A percentile compares a stretch with the other conserved stretches of the same genome.
phyloP scores from a whole-genome alignment of 768 basidiomycete species.

The Tubosaeta brunneosetosa region DNA sequence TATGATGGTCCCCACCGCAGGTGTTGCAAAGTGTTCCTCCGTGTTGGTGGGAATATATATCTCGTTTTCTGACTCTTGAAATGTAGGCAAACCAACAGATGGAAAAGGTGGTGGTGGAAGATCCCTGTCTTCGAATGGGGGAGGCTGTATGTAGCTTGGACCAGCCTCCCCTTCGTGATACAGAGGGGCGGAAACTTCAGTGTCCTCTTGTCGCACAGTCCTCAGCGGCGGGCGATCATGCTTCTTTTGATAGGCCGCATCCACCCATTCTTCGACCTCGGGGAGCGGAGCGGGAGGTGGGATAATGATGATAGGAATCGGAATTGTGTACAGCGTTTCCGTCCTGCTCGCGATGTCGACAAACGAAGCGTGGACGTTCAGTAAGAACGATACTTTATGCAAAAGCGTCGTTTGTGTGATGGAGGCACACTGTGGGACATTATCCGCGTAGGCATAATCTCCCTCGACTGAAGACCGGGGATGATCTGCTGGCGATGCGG shows the following conservation, averaged over 20 bases:
- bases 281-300: slow-evolving; percentile 77
- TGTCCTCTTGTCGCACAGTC: slow-evolving; percentile 67
- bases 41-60: slow-evolving; percentile 52
- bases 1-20: slow-evolving; percentile 35
- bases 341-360: slow-evolving; percentile 64
- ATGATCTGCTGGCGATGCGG: slow-evolving; percentile 46
- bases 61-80: slow-evolving; percentile 76
- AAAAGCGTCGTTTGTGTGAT: slow-evolving; percentile 80
- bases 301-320: slow-evolving; percentile 67
- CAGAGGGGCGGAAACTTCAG: slow-evolving; percentile 53
- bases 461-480: slow-evolving; percentile 39
- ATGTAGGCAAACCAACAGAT: slow-evolving; percentile 60
- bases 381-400: slow-evolving; percentile 74
- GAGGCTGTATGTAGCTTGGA: slow-evolving; percentile 66
- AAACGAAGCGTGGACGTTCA: slow-evolving; percentile 74
- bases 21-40: slow-evolving; percentile 37
- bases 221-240: slow-evolving; percentile 74
- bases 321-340: slow-evolving; percentile 59
- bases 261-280: slow-evolving; percentile 66
- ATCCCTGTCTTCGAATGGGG: slow-evolving; percentile 82
- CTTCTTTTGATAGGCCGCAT: slow-evolving; percentile 80
- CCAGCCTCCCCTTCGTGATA: slow-evolving; percentile 73
- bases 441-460: slow-evolving; percentile 46
- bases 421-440: slow-evolving; percentile 62
- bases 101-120: slow-evolving; percentile 67